Conservation (phyloP, 140 eudicot species). For the Stevia rebaudiana region DNA sequence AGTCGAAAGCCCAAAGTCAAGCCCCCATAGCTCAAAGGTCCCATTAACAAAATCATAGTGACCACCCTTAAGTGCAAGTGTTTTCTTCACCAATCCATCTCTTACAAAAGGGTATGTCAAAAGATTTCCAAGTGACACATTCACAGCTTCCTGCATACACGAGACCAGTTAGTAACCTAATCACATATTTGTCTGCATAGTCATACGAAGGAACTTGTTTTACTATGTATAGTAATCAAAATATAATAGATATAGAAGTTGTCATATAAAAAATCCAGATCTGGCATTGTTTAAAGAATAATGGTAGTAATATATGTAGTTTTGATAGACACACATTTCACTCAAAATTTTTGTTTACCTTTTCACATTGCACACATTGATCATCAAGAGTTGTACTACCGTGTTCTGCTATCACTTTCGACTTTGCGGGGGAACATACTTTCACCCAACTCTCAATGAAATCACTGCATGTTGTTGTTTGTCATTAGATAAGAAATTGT, state of each 20-base stretch:
- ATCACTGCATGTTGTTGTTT: constrained; percentile 39
- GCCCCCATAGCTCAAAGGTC: constrained; percentile 82
- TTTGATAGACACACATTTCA: background rate
- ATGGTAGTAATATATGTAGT: no score
- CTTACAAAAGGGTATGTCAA: constrained; percentile 84
- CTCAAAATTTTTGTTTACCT: constrained; percentile 36
- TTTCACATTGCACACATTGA: constrained; percentile 70
- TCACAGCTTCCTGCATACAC: constrained; percentile 71
- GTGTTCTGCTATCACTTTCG: constrained; percentile 52
- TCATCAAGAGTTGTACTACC: constrained; percentile 35
- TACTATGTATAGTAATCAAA: background rate
- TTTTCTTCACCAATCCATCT: constrained; percentile 66
- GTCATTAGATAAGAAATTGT: background rate
- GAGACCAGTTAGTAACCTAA: background rate
- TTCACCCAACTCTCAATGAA: constrained; percentile 94
- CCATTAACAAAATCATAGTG: constrained; percentile 86
- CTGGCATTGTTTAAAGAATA: no score
- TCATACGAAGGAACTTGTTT: background rate
- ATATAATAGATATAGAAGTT: no score
- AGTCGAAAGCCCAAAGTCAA: constrained; percentile 64
- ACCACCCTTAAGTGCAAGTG: constrained; percentile 75
- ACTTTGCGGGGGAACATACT: constrained; percentile 73
- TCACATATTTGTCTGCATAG: no score
- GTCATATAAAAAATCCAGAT: no score
- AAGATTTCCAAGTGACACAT: constrained; percentile 64